A percentile compares a stretch with the other conserved stretches of the same genome.
Conservation (phyloP, 306 rosid species). For the Crotalaria pallida region DNA sequence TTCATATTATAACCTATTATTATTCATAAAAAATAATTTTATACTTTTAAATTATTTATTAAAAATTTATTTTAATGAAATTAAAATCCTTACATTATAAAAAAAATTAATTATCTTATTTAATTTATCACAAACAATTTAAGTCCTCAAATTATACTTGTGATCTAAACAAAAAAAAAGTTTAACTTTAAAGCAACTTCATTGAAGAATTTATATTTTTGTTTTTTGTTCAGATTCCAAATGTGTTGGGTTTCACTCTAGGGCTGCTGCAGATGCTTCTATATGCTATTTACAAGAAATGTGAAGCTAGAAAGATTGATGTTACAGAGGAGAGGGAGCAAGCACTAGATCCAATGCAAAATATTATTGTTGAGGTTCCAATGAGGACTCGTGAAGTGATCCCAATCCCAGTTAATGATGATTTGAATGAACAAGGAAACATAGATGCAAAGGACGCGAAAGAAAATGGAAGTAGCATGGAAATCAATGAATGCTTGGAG, state of each 20-base stretch:
- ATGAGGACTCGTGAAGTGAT: background rate
- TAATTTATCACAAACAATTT: too few species aligned
- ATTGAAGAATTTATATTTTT: background rate
- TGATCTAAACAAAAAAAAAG: too few species aligned
- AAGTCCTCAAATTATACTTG: background rate
- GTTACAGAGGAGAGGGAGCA: background rate
- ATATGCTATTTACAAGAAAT: slow-evolving; percentile 46
- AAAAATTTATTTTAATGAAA: too few species aligned
- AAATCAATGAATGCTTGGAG: background rate
- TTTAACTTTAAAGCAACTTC: background rate
- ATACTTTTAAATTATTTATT: too few species aligned
- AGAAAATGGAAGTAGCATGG: background rate
- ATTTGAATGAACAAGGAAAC: background rate
- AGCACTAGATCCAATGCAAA: slow-evolving; percentile 10
- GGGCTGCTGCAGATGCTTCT: slow-evolving; percentile 70
- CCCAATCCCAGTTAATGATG: background rate
- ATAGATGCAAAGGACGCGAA: background rate
- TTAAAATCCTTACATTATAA: too few species aligned
- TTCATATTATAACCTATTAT: too few species aligned
- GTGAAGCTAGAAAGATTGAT: background rate
- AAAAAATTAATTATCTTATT: background rate
- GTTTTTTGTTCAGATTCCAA: slow-evolving; percentile 47
- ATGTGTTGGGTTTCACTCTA: slow-evolving; percentile 54
- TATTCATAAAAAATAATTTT: too few species aligned
- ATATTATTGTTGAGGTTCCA: slow-evolving; percentile 2